These are phyloP conservation scores for Diplodia corticola DNA, from an alignment of 2,329 filamentous ascomycete species.

Conservation along the genomic window DNA sequence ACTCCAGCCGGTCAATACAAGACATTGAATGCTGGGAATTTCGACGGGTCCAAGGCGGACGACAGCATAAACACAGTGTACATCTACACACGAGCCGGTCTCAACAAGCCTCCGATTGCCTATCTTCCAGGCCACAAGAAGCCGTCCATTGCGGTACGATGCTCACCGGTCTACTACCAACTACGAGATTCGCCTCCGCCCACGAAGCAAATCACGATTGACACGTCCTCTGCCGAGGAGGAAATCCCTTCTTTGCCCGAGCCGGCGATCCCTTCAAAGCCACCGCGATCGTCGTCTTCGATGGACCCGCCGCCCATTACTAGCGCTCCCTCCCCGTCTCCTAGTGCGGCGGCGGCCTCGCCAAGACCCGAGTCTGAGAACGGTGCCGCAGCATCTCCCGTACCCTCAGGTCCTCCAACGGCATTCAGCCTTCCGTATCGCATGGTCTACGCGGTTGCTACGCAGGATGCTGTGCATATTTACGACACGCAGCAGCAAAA, in stretches of 20 bases:
- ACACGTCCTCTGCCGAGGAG: conserved; percentile 86
- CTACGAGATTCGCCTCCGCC: conserved; percentile 65
- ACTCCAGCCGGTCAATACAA: conserved; percentile 97
- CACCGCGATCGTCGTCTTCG: conserved; percentile 61
- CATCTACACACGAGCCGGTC: conserved; percentile 92
- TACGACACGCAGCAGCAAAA: conserved; percentile 98
- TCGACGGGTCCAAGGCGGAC: conserved; percentile 71
- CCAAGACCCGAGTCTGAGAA: conserved; percentile 55
- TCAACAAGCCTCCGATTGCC: conserved; percentile 94
- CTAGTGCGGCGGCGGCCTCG: conserved; percentile 55
- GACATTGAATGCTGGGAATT: conserved; percentile 66
- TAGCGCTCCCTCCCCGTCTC: conserved; percentile 54
- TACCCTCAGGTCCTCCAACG: conserved; percentile 51
- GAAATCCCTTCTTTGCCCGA: conserved; percentile 82
- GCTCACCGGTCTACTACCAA: conserved; percentile 86
- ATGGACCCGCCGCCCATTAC: conserved; percentile 81
- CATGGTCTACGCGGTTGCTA: conserved; percentile 95
- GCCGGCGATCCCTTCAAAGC: conserved; percentile 60
- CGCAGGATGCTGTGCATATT: conserved; percentile 88
- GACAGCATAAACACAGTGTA: conserved; percentile 97
- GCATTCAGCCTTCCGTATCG: conserved; percentile 87
- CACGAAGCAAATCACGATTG: conserved; percentile 90
- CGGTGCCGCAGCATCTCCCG: conserved; percentile 55
- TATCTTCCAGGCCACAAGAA: conserved; percentile 98
- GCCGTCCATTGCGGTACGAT: conserved; percentile 91